Percentiles rank a stretch among this genome's conserved stretches.
Evolutionary conservation across 805 yeast genomes (phyloP).

Genomic region (Kluyveromyces starmeri): DNA sequence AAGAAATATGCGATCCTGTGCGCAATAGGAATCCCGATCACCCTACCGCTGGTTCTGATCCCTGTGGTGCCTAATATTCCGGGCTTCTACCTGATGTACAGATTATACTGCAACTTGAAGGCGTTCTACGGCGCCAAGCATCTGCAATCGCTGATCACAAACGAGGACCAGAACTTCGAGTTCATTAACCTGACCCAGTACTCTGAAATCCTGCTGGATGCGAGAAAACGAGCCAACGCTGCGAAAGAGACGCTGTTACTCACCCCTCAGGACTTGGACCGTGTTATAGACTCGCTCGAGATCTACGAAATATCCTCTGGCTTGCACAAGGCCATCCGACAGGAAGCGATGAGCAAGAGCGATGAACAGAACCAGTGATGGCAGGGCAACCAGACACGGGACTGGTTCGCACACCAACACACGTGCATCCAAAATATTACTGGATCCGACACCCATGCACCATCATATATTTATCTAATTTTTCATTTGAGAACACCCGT

Average conservation of each 20-base stretch:
- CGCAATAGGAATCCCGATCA: conserved; percentile 58
- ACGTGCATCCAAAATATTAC: too few species aligned
- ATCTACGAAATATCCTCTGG: conserved; percentile 37
- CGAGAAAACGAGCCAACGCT: neutral
- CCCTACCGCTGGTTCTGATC: conserved; percentile 68
- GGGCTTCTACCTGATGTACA: conserved; percentile 73
- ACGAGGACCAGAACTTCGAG: conserved; percentile 32
- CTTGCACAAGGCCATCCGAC: conserved; percentile 44
- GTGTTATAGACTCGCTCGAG: conserved; percentile 37
- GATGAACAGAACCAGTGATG: too few species aligned
- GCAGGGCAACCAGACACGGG: too few species aligned
- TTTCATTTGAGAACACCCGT: too few species aligned
- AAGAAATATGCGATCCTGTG: conserved; percentile 44
- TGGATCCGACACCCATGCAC: too few species aligned
- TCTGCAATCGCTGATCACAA: conserved; percentile 45
- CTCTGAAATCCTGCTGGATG: conserved; percentile 15
- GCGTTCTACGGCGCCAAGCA: conserved; percentile 71
- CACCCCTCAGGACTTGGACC: conserved; percentile 37
- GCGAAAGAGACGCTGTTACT: conserved; percentile 33
- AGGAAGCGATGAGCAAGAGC: too few species aligned
- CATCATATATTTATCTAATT: too few species aligned
- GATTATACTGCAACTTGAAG: conserved; percentile 77
- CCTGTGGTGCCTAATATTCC: conserved; percentile 92
- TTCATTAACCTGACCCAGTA: conserved; percentile 27
- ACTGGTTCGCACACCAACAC: too few species aligned